Percentiles rank a stretch among this genome's conserved stretches.
phyloP scores from a whole-genome alignment of 2,329 filamentous ascomycete genomes.

The Alternaria solani region DNA sequence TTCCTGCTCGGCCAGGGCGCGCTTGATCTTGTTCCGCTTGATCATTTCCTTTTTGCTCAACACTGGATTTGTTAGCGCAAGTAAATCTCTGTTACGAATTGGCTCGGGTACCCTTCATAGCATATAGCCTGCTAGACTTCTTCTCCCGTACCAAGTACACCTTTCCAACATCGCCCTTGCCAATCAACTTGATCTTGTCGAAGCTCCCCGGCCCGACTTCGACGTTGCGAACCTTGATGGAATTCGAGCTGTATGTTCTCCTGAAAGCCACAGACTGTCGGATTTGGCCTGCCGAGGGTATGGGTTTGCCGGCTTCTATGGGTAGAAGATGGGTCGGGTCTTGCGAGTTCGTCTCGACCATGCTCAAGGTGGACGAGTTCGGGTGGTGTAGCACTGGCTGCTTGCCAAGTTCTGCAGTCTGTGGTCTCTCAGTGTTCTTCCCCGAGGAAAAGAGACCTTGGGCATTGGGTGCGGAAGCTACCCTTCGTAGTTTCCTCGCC shows the following conservation, averaged over 20 bases:
- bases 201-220: conserved; percentile 96
- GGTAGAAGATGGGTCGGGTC: conserved; percentile 42
- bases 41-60: conserved; percentile 99
- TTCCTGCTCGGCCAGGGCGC: conserved; percentile 95
- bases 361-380: conserved; percentile 61
- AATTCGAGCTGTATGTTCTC: conserved; percentile 97
- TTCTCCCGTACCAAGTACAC: conserved; percentile 98
- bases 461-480: conserved; percentile 95
- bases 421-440: conserved; percentile 68
- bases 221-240: conserved; percentile 97
- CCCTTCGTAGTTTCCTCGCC: conserved; percentile 88
- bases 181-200: conserved; percentile 99
- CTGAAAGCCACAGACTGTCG: conserved; percentile 77
- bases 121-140: conserved; percentile 93
- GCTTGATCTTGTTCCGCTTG: conserved; percentile 99
- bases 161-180: conserved; percentile 98
- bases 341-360: conserved; percentile 57
- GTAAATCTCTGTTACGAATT: not conserved
- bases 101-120: conserved; percentile 84
- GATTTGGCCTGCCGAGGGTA: conserved; percentile 72
- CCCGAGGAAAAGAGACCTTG: conserved; percentile 80
- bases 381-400: conserved; percentile 73
- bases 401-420: conserved; percentile 86
- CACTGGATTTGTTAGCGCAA: conserved; percentile 64
- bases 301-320: conserved; percentile 57